Percentiles rank a stretch among this genome's conserved stretches.
phyloP scores from a whole-genome alignment of 139 green algal genomes.

The Spirogloea muscicola region DNA sequence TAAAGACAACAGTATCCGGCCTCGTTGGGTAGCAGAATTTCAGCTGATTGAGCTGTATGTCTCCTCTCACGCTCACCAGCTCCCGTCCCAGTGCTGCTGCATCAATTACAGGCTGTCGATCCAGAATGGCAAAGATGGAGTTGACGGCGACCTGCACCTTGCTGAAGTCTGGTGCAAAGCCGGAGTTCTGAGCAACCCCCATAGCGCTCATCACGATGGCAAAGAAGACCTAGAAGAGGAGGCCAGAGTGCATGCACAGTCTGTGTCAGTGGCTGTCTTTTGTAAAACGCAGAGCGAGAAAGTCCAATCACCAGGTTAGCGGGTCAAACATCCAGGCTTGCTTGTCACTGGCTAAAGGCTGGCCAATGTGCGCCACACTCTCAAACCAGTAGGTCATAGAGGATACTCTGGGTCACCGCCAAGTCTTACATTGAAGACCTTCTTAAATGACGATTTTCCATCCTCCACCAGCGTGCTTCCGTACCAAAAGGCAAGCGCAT shows the following conservation, averaged over 20 bases:
- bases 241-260: neutral
- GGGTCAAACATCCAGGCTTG: neutral
- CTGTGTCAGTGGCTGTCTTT: neutral
- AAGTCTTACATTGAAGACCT: slow-evolving; percentile 65
- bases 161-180: slow-evolving; percentile 15
- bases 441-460: slow-evolving; percentile 55
- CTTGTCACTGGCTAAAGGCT: neutral
- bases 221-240: slow-evolving; percentile 50
- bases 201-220: slow-evolving; percentile 43
- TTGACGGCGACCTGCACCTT: slow-evolving; percentile 37
- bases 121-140: slow-evolving; percentile 40
- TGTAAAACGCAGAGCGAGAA: neutral
- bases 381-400: neutral
- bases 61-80: slow-evolving; percentile 6
- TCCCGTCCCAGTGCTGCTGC: slow-evolving; percentile 17
- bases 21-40: slow-evolving; percentile 42
- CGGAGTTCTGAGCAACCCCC: slow-evolving; percentile 14
- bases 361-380: neutral
- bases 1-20: slow-evolving; percentile 37
- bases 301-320: neutral
- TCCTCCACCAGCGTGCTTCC: slow-evolving; percentile 50
- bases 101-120: slow-evolving; percentile 36
- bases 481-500: slow-evolving; percentile 69
- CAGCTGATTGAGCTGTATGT: slow-evolving; percentile 31
- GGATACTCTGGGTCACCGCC: neutral